Percentiles rank a stretch among this genome's conserved stretches.
These are phyloP conservation scores for Grosmannia huntii DNA, from an alignment of 2,329 filamentous ascomycete genomes.

Conservation along the genomic window DNA sequence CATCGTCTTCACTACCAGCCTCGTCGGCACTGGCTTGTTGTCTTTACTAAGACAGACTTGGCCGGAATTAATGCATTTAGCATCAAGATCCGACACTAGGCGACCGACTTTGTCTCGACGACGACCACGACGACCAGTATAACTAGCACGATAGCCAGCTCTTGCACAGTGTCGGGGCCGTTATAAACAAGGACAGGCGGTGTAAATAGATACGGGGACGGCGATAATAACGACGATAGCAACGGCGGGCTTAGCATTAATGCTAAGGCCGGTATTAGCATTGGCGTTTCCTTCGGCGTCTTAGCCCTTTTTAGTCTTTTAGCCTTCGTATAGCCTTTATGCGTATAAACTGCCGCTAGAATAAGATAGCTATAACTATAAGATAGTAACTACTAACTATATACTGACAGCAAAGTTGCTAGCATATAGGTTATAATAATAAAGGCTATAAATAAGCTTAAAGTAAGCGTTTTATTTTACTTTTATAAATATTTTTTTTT, in stretches of 20 bases:
- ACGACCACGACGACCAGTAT: neutral
- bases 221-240: too few species aligned
- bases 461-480: too few species aligned
- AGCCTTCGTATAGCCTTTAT: conserved; percentile 2
- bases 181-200: neutral
- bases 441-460: too few species aligned
- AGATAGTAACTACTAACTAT: too few species aligned
- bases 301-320: conserved; percentile 19
- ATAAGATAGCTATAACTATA: too few species aligned
- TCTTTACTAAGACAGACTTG: neutral
- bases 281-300: conserved; percentile 22
- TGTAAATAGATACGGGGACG: neutral
- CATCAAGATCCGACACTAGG: conserved; percentile 4
- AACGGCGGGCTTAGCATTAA: conserved; percentile 18
- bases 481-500: too few species aligned
- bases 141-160: neutral
- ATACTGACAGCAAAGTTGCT: too few species aligned
- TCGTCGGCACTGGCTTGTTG: neutral
- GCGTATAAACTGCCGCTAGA: too few species aligned
- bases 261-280: conserved; percentile 22
- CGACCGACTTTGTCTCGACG: neutral
- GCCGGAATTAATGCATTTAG: conserved; percentile 7
- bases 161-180: neutral
- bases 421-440: too few species aligned
- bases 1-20: conserved; percentile 4